Evolutionary conservation across 2,329 filamentous ascomycete species (phyloP), one percentile per base, ranked within the genome.

Genomic region (Cladophialophora bantiana): DNA sequence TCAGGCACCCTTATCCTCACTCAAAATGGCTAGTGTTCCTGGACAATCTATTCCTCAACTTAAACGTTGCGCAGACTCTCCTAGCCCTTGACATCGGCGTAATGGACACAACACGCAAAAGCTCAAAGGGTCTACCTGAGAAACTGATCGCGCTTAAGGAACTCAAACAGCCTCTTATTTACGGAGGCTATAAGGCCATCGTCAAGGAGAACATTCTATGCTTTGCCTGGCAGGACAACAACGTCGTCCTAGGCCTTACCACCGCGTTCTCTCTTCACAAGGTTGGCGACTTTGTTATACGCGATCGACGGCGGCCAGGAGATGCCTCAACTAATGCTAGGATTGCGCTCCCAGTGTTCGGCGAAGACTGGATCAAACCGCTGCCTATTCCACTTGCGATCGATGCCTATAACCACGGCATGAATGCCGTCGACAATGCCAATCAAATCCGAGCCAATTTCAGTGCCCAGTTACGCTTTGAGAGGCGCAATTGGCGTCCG

Each of bases 221-320:
- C 53, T 55, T 55, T 36, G 53, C 53, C 53, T 55, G 53, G 53
- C 53, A 55, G 32, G 53, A 55, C n/a, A 55, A 55, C 15, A 55
- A 36, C 53, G 18, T 55, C 6, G 53, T 55, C 32, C 53, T 55
- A 12, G 53, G 53, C 53, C 9, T 55, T n/a, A 55, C 53, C 4
- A 55, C 53, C 3, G 9, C 53, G 26, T 55, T 55, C 53, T 32
- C 53, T 10, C 26, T 55, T 36, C 5, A 55, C 15, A n/a, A 18
- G n/a, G 32, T n/a, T n/a, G 53, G 32, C 32, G 53, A 55, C 53
- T 55, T 34, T 35, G 15, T 55, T 34, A 34, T 55, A 2, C 26
- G 54, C 31, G 54, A 57, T n/a, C 54, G 54, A n/a, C 7, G 54
- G 7, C 54, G 54, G 12, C 34, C 54, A 57, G 35, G 35, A 40